Evolutionary conservation across 2,329 filamentous ascomycete genomes (phyloP).

Genomic region (Ascochyta viciae-villosae): DNA sequence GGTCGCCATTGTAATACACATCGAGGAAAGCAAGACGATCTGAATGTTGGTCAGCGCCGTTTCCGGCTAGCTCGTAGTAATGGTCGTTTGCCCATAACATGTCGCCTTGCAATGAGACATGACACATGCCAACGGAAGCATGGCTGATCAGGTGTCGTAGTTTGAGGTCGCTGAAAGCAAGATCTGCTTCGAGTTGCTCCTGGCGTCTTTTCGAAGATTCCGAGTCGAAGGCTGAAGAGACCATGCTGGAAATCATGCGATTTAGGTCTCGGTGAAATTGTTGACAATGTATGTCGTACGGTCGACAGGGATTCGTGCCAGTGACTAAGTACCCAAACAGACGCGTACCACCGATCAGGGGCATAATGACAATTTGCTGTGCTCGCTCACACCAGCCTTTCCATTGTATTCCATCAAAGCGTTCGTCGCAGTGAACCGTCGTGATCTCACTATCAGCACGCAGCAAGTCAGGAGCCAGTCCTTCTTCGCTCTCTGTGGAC

Average conservation of each 20-base stretch:
- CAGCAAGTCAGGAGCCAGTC: conserved; percentile 39
- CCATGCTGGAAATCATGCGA: conserved; percentile 42
- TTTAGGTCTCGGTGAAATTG: conserved; percentile 44
- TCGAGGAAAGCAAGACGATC: conserved; percentile 32
- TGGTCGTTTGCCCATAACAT: conserved; percentile 48
- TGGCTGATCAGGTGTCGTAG: conserved; percentile 46
- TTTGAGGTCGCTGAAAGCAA: conserved; percentile 44
- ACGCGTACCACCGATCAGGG: conserved; percentile 31
- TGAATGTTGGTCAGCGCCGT: conserved; percentile 24
- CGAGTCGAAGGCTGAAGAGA: conserved; percentile 31
- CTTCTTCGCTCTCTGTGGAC: conserved; percentile 30
- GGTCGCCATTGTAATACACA: conserved; percentile 38
- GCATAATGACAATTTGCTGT: conserved; percentile 35
- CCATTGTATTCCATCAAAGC: conserved; percentile 40
- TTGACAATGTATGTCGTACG: conserved; percentile 39
- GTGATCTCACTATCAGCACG: conserved; percentile 30
- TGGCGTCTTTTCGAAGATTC: conserved; percentile 35
- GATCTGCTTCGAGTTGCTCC: conserved; percentile 42
- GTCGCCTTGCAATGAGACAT: conserved; percentile 37
- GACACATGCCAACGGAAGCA: conserved; percentile 45
- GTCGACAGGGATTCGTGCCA: conserved; percentile 47
- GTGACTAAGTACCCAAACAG: conserved; percentile 42
- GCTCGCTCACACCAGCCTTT: conserved; percentile 36
- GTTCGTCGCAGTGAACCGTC: conserved; percentile 38
- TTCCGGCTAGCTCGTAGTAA: conserved; percentile 41